phyloP scores from a whole-genome alignment of 2,329 filamentous ascomycete species.

The Colletotrichum caudatum region DNA sequence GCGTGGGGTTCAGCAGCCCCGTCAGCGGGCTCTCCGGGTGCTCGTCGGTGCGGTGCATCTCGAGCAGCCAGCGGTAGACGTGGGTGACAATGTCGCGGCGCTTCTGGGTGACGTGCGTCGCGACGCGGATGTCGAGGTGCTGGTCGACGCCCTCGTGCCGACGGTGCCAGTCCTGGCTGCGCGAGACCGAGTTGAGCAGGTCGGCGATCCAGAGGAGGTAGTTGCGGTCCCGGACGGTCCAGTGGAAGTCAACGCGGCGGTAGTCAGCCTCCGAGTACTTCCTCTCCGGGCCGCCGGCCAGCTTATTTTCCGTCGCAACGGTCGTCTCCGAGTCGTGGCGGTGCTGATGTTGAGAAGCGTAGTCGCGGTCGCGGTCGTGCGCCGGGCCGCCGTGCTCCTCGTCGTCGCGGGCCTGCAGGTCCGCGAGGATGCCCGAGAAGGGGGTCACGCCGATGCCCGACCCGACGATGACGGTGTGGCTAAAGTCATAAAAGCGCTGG shows the following conservation, averaged over 20 bases:
- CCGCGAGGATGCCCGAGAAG: slow-evolving; percentile 67
- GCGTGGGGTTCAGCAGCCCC: slow-evolving; percentile 64
- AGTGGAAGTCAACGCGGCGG: slow-evolving; percentile 69
- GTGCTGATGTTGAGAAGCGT: slow-evolving; percentile 38
- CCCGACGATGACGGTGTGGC: slow-evolving; percentile 67
- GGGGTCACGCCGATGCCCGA: slow-evolving; percentile 70
- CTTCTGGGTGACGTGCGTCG: slow-evolving; percentile 68
- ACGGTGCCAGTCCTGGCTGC: slow-evolving; percentile 54
- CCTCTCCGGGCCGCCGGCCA: neutral
- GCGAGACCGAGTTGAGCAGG: slow-evolving; percentile 62
- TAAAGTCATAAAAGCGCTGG: slow-evolving; percentile 69
- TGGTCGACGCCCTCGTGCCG: slow-evolving; percentile 50
- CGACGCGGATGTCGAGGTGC: slow-evolving; percentile 65
- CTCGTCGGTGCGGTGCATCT: slow-evolving; percentile 64
- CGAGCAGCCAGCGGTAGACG: slow-evolving; percentile 67
- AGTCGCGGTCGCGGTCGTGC: neutral
- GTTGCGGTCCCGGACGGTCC: slow-evolving; percentile 69
- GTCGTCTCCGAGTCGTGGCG: slow-evolving; percentile 42
- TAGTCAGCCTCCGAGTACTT: slow-evolving; percentile 48
- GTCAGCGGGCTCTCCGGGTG: slow-evolving; percentile 66
- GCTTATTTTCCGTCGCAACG: slow-evolving; percentile 15
- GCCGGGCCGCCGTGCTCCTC: slow-evolving; percentile 49
- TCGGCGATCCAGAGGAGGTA: slow-evolving; percentile 69
- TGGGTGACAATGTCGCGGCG: slow-evolving; percentile 65
- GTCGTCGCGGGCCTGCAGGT: slow-evolving; percentile 63